These are phyloP conservation scores for Lojkania enalia DNA, from an alignment of 2,329 filamentous ascomycete genomes.

Conservation along the genomic window DNA sequence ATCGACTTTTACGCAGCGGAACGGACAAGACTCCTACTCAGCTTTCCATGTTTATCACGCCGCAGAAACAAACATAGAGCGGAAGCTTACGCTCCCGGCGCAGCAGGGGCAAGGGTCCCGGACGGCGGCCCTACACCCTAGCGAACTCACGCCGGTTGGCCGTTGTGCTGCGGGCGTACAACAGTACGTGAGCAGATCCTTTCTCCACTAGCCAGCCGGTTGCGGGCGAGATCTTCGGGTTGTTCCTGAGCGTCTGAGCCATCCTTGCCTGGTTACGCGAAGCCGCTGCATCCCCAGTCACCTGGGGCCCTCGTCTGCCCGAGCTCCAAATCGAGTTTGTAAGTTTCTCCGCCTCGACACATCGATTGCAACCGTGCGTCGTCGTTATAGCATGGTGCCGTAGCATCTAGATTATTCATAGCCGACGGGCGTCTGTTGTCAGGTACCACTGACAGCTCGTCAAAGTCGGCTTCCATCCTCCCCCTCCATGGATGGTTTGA, in stretches of 20 bases:
- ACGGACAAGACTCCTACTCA: constrained; percentile 11
- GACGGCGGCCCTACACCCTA: constrained; percentile 5
- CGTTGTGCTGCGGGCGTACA: constrained; percentile 24
- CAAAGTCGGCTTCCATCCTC: constrained; percentile 12
- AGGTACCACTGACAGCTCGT: constrained; percentile 25
- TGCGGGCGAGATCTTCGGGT: constrained; percentile 21
- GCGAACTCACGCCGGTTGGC: constrained; percentile 7
- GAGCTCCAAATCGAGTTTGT: constrained; percentile 2
- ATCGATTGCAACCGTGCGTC: constrained; percentile 17
- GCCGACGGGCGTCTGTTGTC: constrained; percentile 22
- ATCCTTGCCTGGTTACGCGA: constrained; percentile 28
- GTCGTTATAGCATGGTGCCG: constrained; percentile 23
- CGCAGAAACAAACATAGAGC: constrained; percentile 16
- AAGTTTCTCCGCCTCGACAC: constrained; percentile 26
- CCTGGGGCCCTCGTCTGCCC: background rate
- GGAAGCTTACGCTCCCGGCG: constrained; percentile 12
- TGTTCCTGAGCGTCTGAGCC: constrained; percentile 23
- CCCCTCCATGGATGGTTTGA: constrained; percentile 15
- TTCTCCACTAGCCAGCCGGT: constrained; percentile 21
- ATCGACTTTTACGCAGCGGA: constrained; percentile 10
- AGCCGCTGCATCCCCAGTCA: constrained; percentile 16
- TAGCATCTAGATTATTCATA: constrained; percentile 19
- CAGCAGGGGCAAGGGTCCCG: constrained; percentile 3
- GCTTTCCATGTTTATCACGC: constrained; percentile 2
- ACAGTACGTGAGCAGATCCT: constrained; percentile 21